Conservation (phyloP, 192 early-diverging fungal species). For the Physocladia obscura region DNA sequence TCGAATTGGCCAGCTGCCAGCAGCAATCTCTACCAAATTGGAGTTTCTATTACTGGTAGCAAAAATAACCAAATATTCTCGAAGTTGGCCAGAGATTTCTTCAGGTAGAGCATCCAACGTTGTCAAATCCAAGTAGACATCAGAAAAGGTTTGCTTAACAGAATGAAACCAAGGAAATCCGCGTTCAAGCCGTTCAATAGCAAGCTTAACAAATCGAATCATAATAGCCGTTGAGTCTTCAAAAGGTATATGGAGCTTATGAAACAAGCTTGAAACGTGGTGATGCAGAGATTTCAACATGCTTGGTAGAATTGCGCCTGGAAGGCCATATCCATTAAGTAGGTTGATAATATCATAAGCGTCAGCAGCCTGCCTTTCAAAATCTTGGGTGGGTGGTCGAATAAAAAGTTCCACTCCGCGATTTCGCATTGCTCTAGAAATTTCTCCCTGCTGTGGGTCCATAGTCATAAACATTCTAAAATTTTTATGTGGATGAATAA, state of each 20-base stretch:
- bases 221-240: constrained; percentile 15
- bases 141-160: constrained; percentile 3
- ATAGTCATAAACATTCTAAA: constrained; percentile 97
- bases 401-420: constrained; percentile 91
- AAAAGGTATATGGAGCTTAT: constrained; percentile 13
- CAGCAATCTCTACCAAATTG: background rate
- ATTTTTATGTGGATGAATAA: constrained; percentile 78
- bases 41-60: background rate
- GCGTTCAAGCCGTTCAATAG: constrained; percentile 33
- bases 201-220: constrained; percentile 25
- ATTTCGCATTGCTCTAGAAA: constrained; percentile 96
- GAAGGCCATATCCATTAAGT: constrained; percentile 35
- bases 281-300: background rate
- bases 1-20: constrained; percentile 14
- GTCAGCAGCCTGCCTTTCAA: background rate
- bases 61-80: background rate
- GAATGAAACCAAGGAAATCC: constrained; percentile 21
- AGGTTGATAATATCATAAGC: constrained; percentile 18
- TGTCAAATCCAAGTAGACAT: constrained; percentile 8
- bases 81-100: background rate
- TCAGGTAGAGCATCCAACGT: background rate
- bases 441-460: constrained; percentile 87
- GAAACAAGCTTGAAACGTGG: background rate
- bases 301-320: constrained; percentile 23
- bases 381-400: constrained; percentile 28